These are phyloP conservation scores for Rhynchospora breviuscula DNA, from an alignment of 176 grass and related monocot genomes.

Conservation along the genomic window DNA sequence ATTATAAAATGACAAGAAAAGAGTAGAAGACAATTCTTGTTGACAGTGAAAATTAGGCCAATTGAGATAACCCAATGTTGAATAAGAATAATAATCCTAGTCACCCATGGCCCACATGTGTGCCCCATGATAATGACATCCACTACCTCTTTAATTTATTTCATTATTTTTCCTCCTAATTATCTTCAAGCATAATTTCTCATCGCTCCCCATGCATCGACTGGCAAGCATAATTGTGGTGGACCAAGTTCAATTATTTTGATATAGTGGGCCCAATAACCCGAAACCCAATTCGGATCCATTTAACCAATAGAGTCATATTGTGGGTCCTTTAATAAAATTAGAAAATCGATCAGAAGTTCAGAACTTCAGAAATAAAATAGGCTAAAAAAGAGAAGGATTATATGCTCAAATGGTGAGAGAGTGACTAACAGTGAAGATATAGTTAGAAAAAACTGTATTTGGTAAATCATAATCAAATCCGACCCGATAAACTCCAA, in stretches of 20 bases:
- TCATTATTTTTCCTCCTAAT: not conserved
- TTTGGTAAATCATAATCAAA: not conserved
- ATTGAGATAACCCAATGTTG: constrained; percentile 14
- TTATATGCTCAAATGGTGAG: not conserved
- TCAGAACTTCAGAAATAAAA: not conserved
- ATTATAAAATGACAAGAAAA: constrained; percentile 2
- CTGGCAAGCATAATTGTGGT: constrained; percentile 17
- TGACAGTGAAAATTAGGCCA: constrained; percentile 21
- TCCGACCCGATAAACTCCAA: not conserved
- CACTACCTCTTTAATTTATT: constrained; percentile 6
- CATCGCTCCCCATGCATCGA: constrained; percentile 7
- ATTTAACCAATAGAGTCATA: not conserved
- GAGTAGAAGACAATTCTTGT: constrained; percentile 6
- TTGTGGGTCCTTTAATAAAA: not conserved
- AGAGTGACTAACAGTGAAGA: not conserved
- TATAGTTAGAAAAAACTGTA: not conserved
- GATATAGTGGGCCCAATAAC: not conserved
- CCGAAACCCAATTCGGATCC: not conserved
- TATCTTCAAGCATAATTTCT: constrained; percentile 19
- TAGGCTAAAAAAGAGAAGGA: not conserved
- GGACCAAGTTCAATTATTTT: constrained; percentile 19
- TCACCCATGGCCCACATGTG: constrained; percentile 12
- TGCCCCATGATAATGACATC: not conserved
- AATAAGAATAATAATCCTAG: constrained; percentile 23
- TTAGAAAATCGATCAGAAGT: not conserved